Evolutionary conservation across 306 rosid genomes (phyloP).

Genomic region (Vigna reflexopilosa): DNA sequence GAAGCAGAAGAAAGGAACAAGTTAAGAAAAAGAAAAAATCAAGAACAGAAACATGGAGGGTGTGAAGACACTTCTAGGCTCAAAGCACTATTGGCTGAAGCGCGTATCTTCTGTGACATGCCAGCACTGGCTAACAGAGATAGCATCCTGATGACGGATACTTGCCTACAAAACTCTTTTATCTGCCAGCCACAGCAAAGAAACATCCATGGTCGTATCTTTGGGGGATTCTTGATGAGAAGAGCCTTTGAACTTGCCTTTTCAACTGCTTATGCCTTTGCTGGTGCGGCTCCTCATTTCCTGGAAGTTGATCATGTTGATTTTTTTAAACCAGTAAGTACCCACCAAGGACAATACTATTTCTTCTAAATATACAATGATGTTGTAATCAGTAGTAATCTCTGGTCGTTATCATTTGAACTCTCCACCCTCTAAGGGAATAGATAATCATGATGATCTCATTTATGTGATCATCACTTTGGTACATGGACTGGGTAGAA

Average conservation of each 20-base stretch:
- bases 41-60: constrained; percentile 52
- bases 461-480: constrained; percentile 20
- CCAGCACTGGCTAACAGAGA: constrained; percentile 90
- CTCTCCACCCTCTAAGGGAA: neutral
- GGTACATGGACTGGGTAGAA: constrained; percentile 11
- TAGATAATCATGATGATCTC: constrained; percentile 15
- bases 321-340: constrained; percentile 85
- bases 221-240: constrained; percentile 89
- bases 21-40: constrained; percentile 62
- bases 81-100: constrained; percentile 71
- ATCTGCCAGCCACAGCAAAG: constrained; percentile 94
- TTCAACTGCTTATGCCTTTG: constrained; percentile 79
- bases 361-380: neutral
- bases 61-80: constrained; percentile 56
- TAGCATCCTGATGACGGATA: constrained; percentile 76
- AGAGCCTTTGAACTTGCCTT: constrained; percentile 93
- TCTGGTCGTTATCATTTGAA: constrained; percentile 31
- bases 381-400: constrained; percentile 1
- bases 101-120: constrained; percentile 78
- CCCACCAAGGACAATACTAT: neutral
- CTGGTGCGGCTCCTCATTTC: constrained; percentile 86
- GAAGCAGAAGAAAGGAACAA: constrained; percentile 81
- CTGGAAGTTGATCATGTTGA: constrained; percentile 93
- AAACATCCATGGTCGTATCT: constrained; percentile 87
- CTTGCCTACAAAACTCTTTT: constrained; percentile 80